Percentiles rank a stretch among this genome's conserved stretches.
Evolutionary conservation across 2,329 filamentous ascomycete species (phyloP).

Genomic region (Biscogniauxia mediterranea): DNA sequence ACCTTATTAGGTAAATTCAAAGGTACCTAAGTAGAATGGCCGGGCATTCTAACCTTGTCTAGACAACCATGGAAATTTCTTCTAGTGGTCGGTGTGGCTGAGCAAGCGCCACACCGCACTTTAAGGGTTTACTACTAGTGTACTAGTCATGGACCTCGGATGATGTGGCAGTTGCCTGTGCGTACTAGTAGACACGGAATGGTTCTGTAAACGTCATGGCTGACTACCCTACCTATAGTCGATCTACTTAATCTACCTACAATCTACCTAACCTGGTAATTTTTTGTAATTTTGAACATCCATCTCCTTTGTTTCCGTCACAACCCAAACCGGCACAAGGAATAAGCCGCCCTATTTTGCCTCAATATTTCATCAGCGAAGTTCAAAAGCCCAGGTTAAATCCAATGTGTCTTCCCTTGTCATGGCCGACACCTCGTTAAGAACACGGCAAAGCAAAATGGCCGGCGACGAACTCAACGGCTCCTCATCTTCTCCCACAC

Average conservation of each 20-base stretch:
- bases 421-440: constrained; percentile 25
- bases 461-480: constrained; percentile 13
- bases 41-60: no score
- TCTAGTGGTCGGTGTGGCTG: no score
- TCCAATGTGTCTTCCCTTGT: constrained; percentile 1
- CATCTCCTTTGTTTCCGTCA: no score
- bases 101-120: no score
- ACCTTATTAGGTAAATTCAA: no score
- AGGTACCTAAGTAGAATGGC: no score
- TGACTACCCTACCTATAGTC: neutral
- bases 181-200: neutral
- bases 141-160: neutral
- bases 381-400: no score
- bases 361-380: neutral
- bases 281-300: neutral
- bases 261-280: neutral
- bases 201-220: neutral
- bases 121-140: no score
- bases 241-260: neutral
- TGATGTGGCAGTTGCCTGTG: neutral
- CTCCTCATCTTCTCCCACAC: constrained; percentile 10
- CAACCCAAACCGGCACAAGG: neutral
- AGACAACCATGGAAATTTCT: no score
- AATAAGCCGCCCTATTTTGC: neutral
- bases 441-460: constrained; percentile 27